Evolutionary conservation across 192 early-diverging fungal species (phyloP).

Genomic region (Linnemannia elongata): DNA sequence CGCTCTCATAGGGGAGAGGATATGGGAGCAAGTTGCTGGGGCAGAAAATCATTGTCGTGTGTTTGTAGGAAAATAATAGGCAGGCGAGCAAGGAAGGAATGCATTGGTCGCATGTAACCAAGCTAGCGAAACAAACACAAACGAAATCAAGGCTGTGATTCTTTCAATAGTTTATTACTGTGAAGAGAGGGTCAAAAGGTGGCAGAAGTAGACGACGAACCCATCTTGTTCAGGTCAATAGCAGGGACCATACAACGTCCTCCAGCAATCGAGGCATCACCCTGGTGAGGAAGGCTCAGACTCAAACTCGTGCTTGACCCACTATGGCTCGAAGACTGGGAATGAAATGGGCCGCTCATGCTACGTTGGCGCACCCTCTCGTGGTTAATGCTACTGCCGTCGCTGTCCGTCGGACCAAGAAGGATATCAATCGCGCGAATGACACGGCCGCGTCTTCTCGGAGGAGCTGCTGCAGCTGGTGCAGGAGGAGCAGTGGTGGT

Average conservation of each 20-base stretch:
- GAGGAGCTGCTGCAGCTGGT: background rate
- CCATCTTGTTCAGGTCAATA: background rate
- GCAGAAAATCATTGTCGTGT: too few relatives aligned
- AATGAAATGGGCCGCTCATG: background rate
- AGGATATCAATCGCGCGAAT: slow-evolving; percentile 23
- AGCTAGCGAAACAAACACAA: background rate
- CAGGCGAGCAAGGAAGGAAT: too few relatives aligned
- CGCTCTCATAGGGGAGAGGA: too few relatives aligned
- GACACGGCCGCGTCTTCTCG: slow-evolving; percentile 1
- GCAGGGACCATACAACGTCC: background rate
- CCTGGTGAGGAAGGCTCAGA: background rate
- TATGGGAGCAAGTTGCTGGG: too few relatives aligned
- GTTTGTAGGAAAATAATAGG: too few relatives aligned
- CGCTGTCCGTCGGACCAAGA: slow-evolving; percentile 20
- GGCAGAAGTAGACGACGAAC: slow-evolving; percentile 14
- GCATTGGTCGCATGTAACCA: too few relatives aligned
- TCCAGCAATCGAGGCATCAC: background rate
- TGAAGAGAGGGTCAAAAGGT: background rate
- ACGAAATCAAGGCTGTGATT: background rate
- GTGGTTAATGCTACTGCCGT: background rate
- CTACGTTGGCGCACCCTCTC: background rate
- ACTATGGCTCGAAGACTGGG: background rate
- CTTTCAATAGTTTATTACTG: background rate
- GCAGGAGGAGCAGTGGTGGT: background rate
- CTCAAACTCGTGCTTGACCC: background rate